Percentiles rank a stretch among this genome's conserved stretches.
phyloP scores from a whole-genome alignment of 2,329 filamentous ascomycete genomes.

The Cytospora mali region DNA sequence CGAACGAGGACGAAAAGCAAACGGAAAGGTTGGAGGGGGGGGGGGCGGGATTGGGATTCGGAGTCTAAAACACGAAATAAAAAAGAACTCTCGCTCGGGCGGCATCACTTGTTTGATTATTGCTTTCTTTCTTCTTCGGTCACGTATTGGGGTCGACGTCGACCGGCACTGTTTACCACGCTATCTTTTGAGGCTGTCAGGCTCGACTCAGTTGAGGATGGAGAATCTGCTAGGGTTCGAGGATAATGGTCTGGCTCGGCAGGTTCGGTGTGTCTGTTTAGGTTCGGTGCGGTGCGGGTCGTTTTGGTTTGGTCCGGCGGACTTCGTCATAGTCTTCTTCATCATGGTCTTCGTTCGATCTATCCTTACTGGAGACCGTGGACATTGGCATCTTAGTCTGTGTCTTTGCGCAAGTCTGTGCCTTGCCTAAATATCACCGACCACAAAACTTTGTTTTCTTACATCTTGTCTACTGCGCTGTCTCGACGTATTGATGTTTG shows the following conservation, averaged over 20 bases:
- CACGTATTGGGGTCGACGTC: neutral
- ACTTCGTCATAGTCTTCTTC: neutral
- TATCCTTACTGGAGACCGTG: slow-evolving; percentile 7
- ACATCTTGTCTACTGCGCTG: neutral
- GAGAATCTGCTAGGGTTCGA: neutral
- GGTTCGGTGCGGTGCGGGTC: no score
- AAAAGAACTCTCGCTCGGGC: slow-evolving; percentile 19
- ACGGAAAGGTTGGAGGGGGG: neutral
- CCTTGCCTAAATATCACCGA: slow-evolving; percentile 13
- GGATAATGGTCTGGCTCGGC: neutral
- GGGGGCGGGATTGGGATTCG: neutral
- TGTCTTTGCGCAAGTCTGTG: neutral
- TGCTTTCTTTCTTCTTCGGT: neutral
- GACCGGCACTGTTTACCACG: neutral
- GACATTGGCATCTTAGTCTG: neutral
- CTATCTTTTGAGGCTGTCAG: neutral
- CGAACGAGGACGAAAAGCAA: slow-evolving; percentile 5
- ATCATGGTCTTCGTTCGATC: neutral
- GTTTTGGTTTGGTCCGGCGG: neutral
- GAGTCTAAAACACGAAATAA: slow-evolving; percentile 13
- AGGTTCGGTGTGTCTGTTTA: neutral
- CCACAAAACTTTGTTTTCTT: slow-evolving; percentile 3
- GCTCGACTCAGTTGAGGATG: slow-evolving; percentile 2
- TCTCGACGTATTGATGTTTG: neutral
- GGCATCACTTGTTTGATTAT: slow-evolving; percentile 5